Evolutionary conservation across 164 flowering plant species (phyloP), one percentile per base, ranked within the genome.

Genomic region (Nymphaea colorata): DNA sequence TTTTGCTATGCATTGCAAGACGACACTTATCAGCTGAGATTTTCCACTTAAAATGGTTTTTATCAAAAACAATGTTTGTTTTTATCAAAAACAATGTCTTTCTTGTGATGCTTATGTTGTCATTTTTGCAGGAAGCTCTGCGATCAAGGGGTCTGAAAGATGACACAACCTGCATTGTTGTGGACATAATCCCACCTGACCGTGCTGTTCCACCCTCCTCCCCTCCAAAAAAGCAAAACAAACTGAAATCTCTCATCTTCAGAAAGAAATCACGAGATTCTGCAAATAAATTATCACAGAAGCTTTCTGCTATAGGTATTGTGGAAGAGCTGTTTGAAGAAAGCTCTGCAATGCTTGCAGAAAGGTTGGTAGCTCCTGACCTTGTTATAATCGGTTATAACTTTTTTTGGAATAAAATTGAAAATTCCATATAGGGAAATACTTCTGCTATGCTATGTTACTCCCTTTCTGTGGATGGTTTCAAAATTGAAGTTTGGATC

Each of bases 311-410:
- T 62, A 85, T 85, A 65, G 91, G 89, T 59, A 87, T 74, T 55
- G 93, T 88, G 70, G 87, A 86, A 78, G 94, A 88, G 74, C 72
- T 88, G 71, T 88, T 88, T 77, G 94, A 88, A 78, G 94, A 88
- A 75, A 91, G 94, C 69, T 88, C 94, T 70, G 94, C 94, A n/a
- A 74, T 88, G 81, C 94, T 88, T 74, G 82, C 81, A 17, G 91
- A 88, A 79, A 88, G 94, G 94, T 85, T 41, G 18, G 44, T 6
- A 43, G 12, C 43, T 42, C 25, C 14, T 12, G 6, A 61, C 11
- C 25, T 36, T 61, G n/a, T 12, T 11, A 17, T 6, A 17, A 14
- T 61, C 7, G 41, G n/a, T 36, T 61, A 11, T n/a, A 6, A n/a
- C n/a, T 6, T n/a, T 17, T 12, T 61, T 15, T 51, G 57, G 14